Conservation (phyloP, 495 filamentous ascomycete species). For the Sordaria brevicollis region DNA sequence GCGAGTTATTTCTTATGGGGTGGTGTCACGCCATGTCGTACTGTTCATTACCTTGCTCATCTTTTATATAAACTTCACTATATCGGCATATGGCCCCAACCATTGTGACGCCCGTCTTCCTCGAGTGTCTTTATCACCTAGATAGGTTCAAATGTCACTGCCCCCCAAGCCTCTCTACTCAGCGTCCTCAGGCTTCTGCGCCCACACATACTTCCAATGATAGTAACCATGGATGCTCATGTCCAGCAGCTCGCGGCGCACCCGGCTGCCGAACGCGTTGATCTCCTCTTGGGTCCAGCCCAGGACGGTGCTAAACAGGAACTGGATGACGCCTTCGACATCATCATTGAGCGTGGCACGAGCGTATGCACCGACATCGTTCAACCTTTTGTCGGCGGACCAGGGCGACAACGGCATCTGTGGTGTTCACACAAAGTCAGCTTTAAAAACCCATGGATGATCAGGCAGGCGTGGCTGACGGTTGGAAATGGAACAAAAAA, state of each 20-base stretch:
- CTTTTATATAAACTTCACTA: too few species aligned
- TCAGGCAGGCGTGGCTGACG: not conserved
- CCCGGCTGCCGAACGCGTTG: slow-evolving; percentile 7
- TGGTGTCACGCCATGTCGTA: too few species aligned
- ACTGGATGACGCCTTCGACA: slow-evolving; percentile 14
- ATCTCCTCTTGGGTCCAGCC: slow-evolving; percentile 15
- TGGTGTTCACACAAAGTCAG: not conserved
- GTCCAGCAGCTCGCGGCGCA: slow-evolving; percentile 11
- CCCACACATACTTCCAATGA: slow-evolving; percentile 18
- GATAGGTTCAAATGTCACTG: too few species aligned
- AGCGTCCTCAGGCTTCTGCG: slow-evolving; percentile 16
- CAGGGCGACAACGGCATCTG: not conserved
- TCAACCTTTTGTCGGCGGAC: not conserved
- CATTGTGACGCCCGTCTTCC: too few species aligned
- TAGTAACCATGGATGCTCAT: slow-evolving; percentile 8
- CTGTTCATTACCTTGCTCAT: too few species aligned
- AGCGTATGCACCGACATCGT: not conserved
- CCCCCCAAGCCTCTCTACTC: too few species aligned
- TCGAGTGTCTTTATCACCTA: too few species aligned
- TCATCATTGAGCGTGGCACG: not conserved
- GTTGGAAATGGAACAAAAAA: too few species aligned
- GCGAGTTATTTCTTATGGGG: too few species aligned
- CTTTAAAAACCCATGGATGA: not conserved
- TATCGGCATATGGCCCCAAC: too few species aligned
- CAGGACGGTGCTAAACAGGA: slow-evolving; percentile 18